These are phyloP conservation scores for Achlya hypogyna DNA, from an alignment of 352 stramenopile species.

Conservation along the genomic window DNA sequence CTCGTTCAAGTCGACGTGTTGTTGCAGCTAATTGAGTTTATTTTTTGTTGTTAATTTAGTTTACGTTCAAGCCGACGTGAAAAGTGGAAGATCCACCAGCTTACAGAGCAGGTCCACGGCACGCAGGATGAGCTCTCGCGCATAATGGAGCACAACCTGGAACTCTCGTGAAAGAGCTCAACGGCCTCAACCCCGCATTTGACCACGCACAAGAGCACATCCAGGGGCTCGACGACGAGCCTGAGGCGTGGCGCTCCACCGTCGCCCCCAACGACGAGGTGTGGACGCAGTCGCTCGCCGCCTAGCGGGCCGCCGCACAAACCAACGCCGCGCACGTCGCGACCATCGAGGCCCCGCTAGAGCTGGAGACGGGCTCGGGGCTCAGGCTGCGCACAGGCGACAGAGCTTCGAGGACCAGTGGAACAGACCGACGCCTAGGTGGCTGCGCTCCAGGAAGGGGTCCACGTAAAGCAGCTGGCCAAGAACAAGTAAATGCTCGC, in stretches of 20 bases:
- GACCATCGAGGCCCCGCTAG: neutral
- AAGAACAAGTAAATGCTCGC: neutral
- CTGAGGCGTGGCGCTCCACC: neutral
- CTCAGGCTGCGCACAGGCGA: too few relatives aligned
- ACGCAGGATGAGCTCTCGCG: slow-evolving; percentile 70
- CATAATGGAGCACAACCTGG: slow-evolving; percentile 72
- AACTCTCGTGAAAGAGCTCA: slow-evolving; percentile 71
- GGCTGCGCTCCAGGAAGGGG: neutral
- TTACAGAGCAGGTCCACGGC: slow-evolving; percentile 61
- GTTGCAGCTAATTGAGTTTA: too few relatives aligned
- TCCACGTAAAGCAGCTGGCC: neutral
- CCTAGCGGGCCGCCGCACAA: neutral
- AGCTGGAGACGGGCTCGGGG: too few relatives aligned
- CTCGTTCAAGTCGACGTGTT: too few relatives aligned
- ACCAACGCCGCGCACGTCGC: neutral
- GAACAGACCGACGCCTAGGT: neutral
- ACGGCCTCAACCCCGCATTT: slow-evolving; percentile 21
- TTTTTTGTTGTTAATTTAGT: too few relatives aligned
- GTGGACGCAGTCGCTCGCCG: neutral
- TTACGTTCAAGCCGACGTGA: too few relatives aligned
- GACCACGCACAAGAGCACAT: neutral
- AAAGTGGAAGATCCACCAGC: slow-evolving; percentile 43
- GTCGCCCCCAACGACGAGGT: neutral
- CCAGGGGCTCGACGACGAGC: neutral
- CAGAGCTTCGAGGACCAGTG: too few relatives aligned